Conservation (phyloP, 108 stramenopile species). For the Cyclotella choctawhatcheeana region DNA sequence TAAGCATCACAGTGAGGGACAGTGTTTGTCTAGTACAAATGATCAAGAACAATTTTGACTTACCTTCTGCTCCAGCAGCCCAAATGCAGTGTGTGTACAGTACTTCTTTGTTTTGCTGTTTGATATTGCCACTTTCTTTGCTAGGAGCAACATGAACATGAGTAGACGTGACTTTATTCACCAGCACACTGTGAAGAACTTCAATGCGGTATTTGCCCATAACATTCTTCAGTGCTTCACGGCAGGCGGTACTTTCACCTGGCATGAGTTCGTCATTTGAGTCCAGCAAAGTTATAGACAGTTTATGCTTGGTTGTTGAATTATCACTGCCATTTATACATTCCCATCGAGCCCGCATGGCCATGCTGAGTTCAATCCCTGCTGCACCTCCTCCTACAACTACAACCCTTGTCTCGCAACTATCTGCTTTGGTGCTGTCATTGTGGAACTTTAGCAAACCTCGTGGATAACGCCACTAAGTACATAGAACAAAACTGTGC, state of each 20-base stretch:
- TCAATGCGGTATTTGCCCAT: slow-evolving; percentile 65
- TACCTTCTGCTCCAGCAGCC: slow-evolving; percentile 81
- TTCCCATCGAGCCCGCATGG: slow-evolving; percentile 74
- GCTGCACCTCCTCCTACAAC: slow-evolving; percentile 97
- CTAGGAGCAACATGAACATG: slow-evolving; percentile 54
- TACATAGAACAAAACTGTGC: background rate
- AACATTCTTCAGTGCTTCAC: slow-evolving; percentile 45
- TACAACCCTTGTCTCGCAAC: slow-evolving; percentile 50
- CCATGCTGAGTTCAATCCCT: slow-evolving; percentile 93
- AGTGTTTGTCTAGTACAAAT: too few species aligned
- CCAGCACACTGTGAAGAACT: slow-evolving; percentile 56
- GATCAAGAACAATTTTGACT: background rate
- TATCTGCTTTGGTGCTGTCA: background rate
- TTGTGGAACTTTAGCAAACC: background rate
- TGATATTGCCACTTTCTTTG: slow-evolving; percentile 27
- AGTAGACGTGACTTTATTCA: slow-evolving; percentile 45
- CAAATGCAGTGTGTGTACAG: slow-evolving; percentile 80
- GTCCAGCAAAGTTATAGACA: slow-evolving; percentile 72
- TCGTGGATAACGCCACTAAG: background rate
- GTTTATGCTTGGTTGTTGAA: slow-evolving; percentile 8
- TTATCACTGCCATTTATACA: slow-evolving; percentile 8
- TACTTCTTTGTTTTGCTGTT: slow-evolving; percentile 42
- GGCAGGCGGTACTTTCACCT: slow-evolving; percentile 57
- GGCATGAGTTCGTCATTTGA: slow-evolving; percentile 63
- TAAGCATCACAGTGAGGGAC: background rate